These are phyloP conservation scores for Epichloe gansuensis DNA, from an alignment of 2,329 filamentous ascomycete species.

Conservation along the genomic window DNA sequence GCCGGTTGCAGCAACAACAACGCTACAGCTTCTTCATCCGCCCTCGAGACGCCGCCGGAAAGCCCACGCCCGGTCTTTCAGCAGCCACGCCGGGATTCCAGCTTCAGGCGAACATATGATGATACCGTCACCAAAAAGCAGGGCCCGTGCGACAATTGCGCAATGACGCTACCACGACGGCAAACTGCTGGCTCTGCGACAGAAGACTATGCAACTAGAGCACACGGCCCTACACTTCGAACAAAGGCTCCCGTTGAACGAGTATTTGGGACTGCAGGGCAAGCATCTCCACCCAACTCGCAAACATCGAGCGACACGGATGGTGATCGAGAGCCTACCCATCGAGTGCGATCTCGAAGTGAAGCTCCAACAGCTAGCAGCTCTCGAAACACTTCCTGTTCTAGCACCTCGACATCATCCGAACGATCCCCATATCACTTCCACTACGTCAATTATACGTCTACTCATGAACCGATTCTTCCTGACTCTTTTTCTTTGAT, in stretches of 20 bases:
- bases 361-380: constrained; percentile 30
- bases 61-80: constrained; percentile 35
- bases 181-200: constrained; percentile 17
- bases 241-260: constrained; percentile 48
- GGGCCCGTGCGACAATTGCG: constrained; percentile 55
- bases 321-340: constrained; percentile 31
- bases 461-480: constrained; percentile 50
- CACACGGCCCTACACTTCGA: constrained; percentile 42
- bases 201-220: constrained; percentile 22
- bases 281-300: constrained; percentile 39
- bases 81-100: constrained; percentile 38
- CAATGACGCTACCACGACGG: constrained; percentile 44
- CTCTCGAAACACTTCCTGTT: constrained; percentile 35
- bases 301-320: constrained; percentile 39
- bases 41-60: constrained; percentile 44
- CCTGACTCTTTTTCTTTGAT: constrained; percentile 54
- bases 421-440: constrained; percentile 37
- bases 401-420: constrained; percentile 38
- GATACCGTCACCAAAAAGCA: constrained; percentile 51
- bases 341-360: constrained; percentile 26
- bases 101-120: constrained; percentile 50
- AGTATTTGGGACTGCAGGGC: constrained; percentile 36
- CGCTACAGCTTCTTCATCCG: constrained; percentile 22
- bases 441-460: constrained; percentile 56
- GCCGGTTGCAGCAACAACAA: constrained; percentile 12